These are phyloP conservation scores for Simplicillium sp. DNA, from an alignment of 2,329 filamentous ascomycete species.

Conservation along the genomic window DNA sequence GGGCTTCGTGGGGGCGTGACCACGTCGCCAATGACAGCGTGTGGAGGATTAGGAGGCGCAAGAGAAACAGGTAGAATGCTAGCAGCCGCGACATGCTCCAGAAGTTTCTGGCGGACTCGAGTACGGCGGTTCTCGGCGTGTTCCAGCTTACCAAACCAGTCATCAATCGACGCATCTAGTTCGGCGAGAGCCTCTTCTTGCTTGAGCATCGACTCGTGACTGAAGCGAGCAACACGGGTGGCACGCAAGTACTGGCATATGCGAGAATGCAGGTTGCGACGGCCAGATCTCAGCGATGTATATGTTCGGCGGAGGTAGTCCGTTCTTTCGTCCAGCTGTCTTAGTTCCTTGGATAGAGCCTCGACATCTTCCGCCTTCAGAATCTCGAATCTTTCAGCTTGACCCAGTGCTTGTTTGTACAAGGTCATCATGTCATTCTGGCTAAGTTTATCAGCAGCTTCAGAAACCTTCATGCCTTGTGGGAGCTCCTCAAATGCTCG, in stretches of 20 bases:
- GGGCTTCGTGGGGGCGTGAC: slow-evolving; percentile 53
- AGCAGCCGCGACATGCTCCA: slow-evolving; percentile 72
- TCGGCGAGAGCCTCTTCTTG: slow-evolving; percentile 73
- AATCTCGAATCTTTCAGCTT: slow-evolving; percentile 56
- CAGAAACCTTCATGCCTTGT: slow-evolving; percentile 41
- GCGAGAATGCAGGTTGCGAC: slow-evolving; percentile 65
- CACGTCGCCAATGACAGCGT: slow-evolving; percentile 30
- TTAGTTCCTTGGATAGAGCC: slow-evolving; percentile 61
- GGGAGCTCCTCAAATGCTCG: slow-evolving; percentile 53
- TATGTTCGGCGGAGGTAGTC: slow-evolving; percentile 72
- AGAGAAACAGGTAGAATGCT: slow-evolving; percentile 35
- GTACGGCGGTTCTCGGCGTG: slow-evolving; percentile 69
- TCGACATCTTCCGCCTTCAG: slow-evolving; percentile 54
- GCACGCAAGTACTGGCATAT: slow-evolving; percentile 71
- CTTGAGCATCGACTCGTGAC: slow-evolving; percentile 64
- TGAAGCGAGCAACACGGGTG: slow-evolving; percentile 61
- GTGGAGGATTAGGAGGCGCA: slow-evolving; percentile 27
- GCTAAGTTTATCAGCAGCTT: slow-evolving; percentile 39
- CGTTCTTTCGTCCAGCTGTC: slow-evolving; percentile 65
- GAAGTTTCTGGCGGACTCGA: slow-evolving; percentile 66
- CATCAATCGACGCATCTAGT: slow-evolving; percentile 68
- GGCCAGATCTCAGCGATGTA: slow-evolving; percentile 62
- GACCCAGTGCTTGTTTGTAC: slow-evolving; percentile 51
- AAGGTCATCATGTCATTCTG: slow-evolving; percentile 39
- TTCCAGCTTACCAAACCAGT: slow-evolving; percentile 74